Percentiles rank a stretch among this genome's conserved stretches.
phyloP scores from a whole-genome alignment of 192 early-diverging fungal species.

The Backusella psychrophila region DNA sequence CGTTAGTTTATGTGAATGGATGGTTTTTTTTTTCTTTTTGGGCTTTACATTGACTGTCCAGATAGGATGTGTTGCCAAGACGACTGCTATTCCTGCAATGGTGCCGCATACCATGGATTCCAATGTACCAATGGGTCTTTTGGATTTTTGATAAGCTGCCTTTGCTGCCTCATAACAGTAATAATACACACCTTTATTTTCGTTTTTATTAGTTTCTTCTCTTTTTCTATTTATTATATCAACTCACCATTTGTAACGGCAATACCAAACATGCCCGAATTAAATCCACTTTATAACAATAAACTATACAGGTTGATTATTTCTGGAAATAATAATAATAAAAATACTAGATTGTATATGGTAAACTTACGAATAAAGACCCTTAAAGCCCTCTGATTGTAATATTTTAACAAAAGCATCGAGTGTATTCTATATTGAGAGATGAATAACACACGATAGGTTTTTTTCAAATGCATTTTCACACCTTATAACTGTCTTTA shows the following conservation, averaged over 20 bases:
- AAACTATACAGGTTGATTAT: neutral
- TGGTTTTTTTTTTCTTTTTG: neutral
- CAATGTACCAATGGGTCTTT: slow-evolving; percentile 33
- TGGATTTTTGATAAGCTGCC: slow-evolving; percentile 70
- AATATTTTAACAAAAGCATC: slow-evolving; percentile 89
- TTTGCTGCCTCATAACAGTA: slow-evolving; percentile 91
- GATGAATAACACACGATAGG: neutral
- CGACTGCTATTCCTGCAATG: slow-evolving; percentile 79
- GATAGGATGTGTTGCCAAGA: slow-evolving; percentile 91
- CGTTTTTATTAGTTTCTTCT: neutral
- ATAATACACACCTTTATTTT: slow-evolving; percentile 53
- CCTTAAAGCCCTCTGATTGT: slow-evolving; percentile 80
- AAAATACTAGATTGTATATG: too few species aligned
- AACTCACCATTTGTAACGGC: slow-evolving; percentile 90
- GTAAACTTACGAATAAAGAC: slow-evolving; percentile 80
- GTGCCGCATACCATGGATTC: slow-evolving; percentile 92
- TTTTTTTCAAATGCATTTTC: neutral
- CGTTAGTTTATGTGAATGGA: neutral
- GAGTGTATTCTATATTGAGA: slow-evolving; percentile 42
- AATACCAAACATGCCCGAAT: slow-evolving; percentile 94
- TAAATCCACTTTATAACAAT: slow-evolving; percentile 66
- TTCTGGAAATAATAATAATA: neutral
- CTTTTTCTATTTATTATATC: slow-evolving; percentile 17
- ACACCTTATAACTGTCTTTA: slow-evolving; percentile 62
- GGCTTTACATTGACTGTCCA: slow-evolving; percentile 90